Evolutionary conservation across 2,329 filamentous ascomycete species (phyloP).

Genomic region (Cladophialophora exuberans): DNA sequence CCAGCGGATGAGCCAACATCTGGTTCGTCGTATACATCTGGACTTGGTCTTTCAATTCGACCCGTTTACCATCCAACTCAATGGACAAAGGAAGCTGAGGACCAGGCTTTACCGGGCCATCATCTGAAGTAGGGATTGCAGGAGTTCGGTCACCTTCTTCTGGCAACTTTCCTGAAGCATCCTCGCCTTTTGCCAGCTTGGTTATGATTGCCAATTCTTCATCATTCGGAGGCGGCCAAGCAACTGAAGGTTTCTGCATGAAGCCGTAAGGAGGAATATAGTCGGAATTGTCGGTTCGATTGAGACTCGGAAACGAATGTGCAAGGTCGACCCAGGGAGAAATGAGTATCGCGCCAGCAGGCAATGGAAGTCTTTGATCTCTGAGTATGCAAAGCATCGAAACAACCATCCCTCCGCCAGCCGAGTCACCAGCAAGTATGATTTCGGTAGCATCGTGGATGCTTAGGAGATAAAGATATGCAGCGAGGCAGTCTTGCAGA

Average conservation of each 20-base stretch:
- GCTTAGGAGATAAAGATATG: slow-evolving; percentile 81
- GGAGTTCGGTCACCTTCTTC: slow-evolving; percentile 42
- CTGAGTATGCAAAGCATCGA: slow-evolving; percentile 77
- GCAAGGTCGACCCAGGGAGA: slow-evolving; percentile 96
- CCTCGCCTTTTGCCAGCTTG: slow-evolving; percentile 46
- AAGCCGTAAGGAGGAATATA: slow-evolving; percentile 90
- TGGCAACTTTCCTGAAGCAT: slow-evolving; percentile 42
- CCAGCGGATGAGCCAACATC: slow-evolving; percentile 80
- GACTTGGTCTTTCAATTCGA: slow-evolving; percentile 87
- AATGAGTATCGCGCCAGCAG: slow-evolving; percentile 86
- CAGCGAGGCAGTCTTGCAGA: slow-evolving; percentile 83
- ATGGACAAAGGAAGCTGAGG: slow-evolving; percentile 58
- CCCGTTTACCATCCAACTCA: slow-evolving; percentile 68
- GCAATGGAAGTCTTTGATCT: slow-evolving; percentile 80
- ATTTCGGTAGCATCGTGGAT: slow-evolving; percentile 79
- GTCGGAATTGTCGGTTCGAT: slow-evolving; percentile 71
- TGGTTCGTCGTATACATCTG: slow-evolving; percentile 87
- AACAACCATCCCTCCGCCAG: slow-evolving; percentile 87
- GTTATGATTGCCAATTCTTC: slow-evolving; percentile 64
- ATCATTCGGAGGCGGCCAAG: slow-evolving; percentile 90
- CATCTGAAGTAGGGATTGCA: slow-evolving; percentile 2
- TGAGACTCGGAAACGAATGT: slow-evolving; percentile 92
- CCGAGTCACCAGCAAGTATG: slow-evolving; percentile 87
- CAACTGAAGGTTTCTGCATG: slow-evolving; percentile 81
- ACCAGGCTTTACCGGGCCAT: slow-evolving; percentile 31